phyloP scores from a whole-genome alignment of 73 alveolate species.

The Tetrahymena elliotti region DNA sequence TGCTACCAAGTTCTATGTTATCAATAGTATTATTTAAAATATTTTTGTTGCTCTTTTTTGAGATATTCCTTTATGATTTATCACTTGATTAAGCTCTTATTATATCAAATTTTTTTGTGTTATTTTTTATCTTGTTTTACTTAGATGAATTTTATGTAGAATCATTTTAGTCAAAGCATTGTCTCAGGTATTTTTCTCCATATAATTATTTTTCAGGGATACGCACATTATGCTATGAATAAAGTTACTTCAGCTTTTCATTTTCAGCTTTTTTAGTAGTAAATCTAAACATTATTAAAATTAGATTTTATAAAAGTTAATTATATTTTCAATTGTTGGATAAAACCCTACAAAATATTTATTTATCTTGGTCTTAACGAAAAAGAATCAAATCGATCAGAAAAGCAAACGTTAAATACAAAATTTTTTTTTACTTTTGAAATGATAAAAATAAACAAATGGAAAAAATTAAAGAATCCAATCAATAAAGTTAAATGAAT shows the following conservation, averaged over 20 bases:
- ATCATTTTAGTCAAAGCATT: neutral
- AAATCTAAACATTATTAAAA: neutral
- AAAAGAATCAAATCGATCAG: neutral
- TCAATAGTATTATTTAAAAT: neutral
- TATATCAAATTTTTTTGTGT: neutral
- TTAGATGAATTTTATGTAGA: neutral
- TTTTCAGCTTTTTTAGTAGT: neutral
- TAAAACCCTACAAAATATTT: neutral
- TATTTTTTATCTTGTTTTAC: neutral
- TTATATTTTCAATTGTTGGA: neutral
- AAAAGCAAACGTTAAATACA: neutral
- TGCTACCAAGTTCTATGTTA: neutral
- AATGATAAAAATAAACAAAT: too few species aligned
- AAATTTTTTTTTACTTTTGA: too few species aligned
- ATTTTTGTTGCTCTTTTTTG: neutral
- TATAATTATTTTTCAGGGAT: neutral
- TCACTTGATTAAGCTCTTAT: neutral
- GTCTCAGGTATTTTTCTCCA: neutral
- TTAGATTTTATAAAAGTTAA: neutral
- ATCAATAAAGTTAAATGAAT: too few species aligned
- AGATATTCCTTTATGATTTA: neutral
- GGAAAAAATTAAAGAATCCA: too few species aligned
- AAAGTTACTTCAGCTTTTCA: neutral
- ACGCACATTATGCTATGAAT: neutral
- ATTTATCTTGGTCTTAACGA: neutral